Conservation (phyloP, 2,329 filamentous ascomycete genomes). For the Fusarium multiceps region DNA sequence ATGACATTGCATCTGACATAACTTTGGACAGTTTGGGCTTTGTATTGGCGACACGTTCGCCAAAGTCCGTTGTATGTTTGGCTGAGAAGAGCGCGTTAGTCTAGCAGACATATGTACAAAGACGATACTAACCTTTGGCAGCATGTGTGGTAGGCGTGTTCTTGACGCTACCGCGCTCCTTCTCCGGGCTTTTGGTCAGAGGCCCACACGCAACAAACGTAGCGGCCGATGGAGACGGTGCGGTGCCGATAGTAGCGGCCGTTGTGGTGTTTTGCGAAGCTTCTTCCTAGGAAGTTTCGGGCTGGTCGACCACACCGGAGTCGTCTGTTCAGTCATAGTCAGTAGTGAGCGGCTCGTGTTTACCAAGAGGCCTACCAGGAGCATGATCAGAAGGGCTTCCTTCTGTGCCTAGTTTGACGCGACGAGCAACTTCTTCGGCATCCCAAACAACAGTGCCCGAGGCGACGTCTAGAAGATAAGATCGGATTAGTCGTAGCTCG, state of each 20-base stretch:
- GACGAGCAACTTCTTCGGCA: not conserved
- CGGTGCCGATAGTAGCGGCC: not conserved
- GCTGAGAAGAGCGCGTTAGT: not conserved
- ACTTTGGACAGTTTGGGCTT: not conserved
- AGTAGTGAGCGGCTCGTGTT: not conserved
- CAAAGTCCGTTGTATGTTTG: not conserved
- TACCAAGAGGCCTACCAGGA: not conserved
- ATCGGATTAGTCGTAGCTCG: not conserved
- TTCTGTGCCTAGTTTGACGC: not conserved
- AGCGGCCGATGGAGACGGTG: accelerated
- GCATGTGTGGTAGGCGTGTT: not conserved
- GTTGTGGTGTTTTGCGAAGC: not conserved
- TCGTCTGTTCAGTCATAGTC: not conserved
- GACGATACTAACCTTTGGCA: not conserved
- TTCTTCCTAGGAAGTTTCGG: not conserved
- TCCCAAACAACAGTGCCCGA: not conserved
- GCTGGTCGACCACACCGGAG: too few species aligned
- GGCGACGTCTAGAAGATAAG: not conserved
- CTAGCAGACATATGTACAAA: not conserved
- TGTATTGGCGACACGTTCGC: not conserved
- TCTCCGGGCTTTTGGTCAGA: not conserved
- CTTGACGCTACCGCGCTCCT: not conserved
- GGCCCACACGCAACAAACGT: not conserved
- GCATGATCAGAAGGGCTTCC: not conserved
- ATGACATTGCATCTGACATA: not conserved